These are phyloP conservation scores for Lachnellula willkommii DNA, from an alignment of 2,329 filamentous ascomycete genomes.

Conservation along the genomic window DNA sequence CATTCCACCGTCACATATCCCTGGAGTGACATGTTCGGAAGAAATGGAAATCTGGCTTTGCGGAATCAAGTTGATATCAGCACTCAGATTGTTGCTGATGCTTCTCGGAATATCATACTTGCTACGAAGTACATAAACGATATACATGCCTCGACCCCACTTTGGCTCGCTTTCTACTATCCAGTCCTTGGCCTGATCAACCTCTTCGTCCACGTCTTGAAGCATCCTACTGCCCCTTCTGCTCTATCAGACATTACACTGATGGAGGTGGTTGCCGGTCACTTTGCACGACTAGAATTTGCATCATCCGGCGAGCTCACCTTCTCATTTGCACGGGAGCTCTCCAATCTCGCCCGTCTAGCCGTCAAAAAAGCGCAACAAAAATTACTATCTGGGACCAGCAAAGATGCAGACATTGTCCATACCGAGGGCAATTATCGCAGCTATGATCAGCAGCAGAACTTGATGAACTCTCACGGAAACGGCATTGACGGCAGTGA, in stretches of 20 bases:
- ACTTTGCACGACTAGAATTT: constrained; percentile 2
- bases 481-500: no score
- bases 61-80: background rate
- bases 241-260: constrained; percentile 1
- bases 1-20: constrained; percentile 7
- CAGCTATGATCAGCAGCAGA: no score
- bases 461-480: no score
- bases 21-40: background rate
- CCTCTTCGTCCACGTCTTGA: constrained; percentile 17
- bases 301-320: background rate
- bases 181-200: constrained; percentile 15
- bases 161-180: constrained; percentile 14
- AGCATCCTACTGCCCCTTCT: constrained; percentile 2
- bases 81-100: background rate
- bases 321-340: background rate
- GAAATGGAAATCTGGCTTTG: background rate
- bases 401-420: no score
- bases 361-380: background rate
- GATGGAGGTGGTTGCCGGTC: constrained; percentile 1
- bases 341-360: background rate
- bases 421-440: no score
- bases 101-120: background rate
- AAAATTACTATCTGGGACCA: no score
- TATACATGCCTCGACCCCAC: background rate
- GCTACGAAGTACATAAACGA: background rate